Evolutionary conservation across 1,284 basidiomycete genomes (phyloP), one percentile per base, ranked within the genome.

Genomic region (Pascua guehoae): DNA sequence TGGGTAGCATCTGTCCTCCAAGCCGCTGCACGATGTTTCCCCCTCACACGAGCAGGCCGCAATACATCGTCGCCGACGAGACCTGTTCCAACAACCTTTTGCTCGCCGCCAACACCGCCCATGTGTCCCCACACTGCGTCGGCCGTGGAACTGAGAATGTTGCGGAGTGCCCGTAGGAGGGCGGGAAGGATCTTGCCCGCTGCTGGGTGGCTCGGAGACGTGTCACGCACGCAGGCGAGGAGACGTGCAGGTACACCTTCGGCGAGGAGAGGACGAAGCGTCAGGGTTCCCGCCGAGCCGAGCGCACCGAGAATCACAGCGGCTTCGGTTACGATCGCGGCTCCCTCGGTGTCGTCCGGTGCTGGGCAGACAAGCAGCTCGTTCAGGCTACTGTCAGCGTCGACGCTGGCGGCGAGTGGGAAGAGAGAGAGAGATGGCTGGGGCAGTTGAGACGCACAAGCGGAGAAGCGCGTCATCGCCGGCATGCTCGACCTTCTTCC

Each of bases 281-380:
- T 73, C 15, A 72, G 59, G 2, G 67, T 53, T 17, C 74, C 74
- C 12, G 73, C 73, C 45, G 70, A 74, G 2, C 71, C 67, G 3
- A 78, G 58, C 10, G 76, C 66, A n/a, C 74, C 75, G n/a, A 78
- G 54, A 46, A 78, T 75, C 4, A 76, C 73, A 2, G 71, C 71
- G 5, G 71, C 66, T 61, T 78, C 75, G 48, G 63, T 67, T 17
- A 74, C 61, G 14, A 73, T 60, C 10, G 72, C 68, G 32, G 65
- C 44, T 1, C 50, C 17, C 11, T 54, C 41, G 5, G 16, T 36
- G 32, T 56, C 54, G 37, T 60, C 39, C 9, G 39, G 44, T 11
- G 16, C 47, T 8, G 60, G 59, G 17, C 43, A 52, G 17, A 47
- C 51, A 12, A 68, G 62, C 9, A 66, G 59, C 10, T 58, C 46